Evolutionary conservation across 441 rosid genomes (phyloP).

Genomic region (Syzygium malaccense): DNA sequence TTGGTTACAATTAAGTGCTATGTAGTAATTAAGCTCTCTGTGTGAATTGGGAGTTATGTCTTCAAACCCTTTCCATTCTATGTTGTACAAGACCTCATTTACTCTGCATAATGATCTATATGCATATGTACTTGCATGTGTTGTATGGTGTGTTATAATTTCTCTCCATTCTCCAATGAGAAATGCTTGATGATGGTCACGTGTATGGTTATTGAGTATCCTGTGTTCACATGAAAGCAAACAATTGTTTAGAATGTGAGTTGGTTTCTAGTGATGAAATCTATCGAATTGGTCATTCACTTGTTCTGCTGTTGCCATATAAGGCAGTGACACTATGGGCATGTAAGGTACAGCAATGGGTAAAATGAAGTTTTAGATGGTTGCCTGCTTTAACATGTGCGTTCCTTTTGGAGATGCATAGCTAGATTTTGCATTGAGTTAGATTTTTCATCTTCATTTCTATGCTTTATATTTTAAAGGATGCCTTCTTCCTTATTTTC

Average conservation of each 20-base stretch:
- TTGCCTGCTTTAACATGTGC: not conserved
- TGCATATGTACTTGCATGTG: not conserved
- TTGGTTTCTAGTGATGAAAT: not conserved
- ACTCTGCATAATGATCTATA: not conserved
- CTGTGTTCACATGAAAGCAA: not conserved
- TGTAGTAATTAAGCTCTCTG: not conserved
- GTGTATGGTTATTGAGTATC: not conserved
- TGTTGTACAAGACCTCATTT: not conserved
- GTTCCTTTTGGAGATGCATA: not conserved
- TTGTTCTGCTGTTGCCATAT: not conserved
- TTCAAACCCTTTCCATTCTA: not conserved
- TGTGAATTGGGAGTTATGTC: not conserved
- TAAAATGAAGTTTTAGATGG: not conserved
- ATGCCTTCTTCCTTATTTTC: slow-evolving; percentile 10
- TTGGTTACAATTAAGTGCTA: not conserved
- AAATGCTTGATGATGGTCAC: not conserved
- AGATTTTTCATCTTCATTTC: not conserved
- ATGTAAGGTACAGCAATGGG: not conserved
- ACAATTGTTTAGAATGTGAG: not conserved
- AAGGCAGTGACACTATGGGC: not conserved
- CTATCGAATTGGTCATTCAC: not conserved
- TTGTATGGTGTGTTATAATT: not conserved
- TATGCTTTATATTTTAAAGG: not conserved
- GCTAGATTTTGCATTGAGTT: not conserved
- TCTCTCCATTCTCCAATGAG: not conserved